Percentiles rank a stretch among this genome's conserved stretches.
These are phyloP conservation scores for Cutaneotrichosporon sp. DNA, from an alignment of 1,284 basidiomycete species.

Conservation along the genomic window DNA sequence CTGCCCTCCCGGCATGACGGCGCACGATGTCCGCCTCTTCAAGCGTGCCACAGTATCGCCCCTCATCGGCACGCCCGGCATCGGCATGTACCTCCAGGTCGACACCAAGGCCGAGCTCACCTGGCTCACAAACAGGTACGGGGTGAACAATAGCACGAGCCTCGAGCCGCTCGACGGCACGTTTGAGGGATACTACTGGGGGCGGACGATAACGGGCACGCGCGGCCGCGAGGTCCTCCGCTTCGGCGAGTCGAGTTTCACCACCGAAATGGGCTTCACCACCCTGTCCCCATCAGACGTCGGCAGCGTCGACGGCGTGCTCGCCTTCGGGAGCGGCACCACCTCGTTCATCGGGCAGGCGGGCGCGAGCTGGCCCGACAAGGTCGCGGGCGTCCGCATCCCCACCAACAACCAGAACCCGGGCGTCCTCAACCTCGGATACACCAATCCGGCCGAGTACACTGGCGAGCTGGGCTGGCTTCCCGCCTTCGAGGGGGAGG, in stretches of 20 bases:
- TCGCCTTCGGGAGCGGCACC: not conserved
- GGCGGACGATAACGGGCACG: not conserved
- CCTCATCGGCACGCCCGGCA: not conserved
- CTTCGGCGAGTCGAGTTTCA: not conserved
- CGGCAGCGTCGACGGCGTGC: not conserved
- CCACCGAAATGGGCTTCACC: not conserved
- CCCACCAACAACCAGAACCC: not conserved
- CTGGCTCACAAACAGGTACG: not conserved
- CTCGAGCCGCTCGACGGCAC: not conserved
- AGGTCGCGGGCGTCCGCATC: not conserved
- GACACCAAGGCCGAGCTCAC: slow-evolving; percentile 1
- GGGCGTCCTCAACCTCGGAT: not conserved
- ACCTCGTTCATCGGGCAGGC: not conserved
- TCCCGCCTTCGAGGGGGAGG: not conserved
- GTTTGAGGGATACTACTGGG: not conserved
- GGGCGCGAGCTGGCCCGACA: not conserved
- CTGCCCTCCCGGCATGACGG: not conserved
- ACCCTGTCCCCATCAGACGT: not conserved
- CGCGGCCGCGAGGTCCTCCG: not conserved
- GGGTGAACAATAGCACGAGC: not conserved
- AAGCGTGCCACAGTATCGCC: not conserved
- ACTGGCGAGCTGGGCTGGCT: not conserved
- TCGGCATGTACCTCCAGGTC: not conserved
- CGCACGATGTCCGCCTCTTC: not conserved
- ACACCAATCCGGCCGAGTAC: not conserved